These are phyloP conservation scores for Pseudozyma sp. DNA, from an alignment of 1,284 basidiomycete genomes.

Conservation along the genomic window DNA sequence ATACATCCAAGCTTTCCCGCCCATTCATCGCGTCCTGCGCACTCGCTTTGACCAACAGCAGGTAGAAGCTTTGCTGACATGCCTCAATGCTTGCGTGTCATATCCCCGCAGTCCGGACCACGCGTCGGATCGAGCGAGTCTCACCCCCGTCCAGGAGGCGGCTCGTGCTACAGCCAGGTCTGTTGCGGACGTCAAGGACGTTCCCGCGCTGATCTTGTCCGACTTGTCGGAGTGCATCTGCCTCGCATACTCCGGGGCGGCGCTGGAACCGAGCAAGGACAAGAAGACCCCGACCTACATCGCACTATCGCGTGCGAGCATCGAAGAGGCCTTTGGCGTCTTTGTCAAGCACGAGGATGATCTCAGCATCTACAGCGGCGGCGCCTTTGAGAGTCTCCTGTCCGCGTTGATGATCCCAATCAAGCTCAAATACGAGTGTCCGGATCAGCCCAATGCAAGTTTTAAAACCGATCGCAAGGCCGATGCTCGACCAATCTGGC, in stretches of 20 bases:
- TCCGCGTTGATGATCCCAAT: conserved; percentile 77
- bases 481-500: conserved; percentile 47
- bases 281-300: conserved; percentile 82
- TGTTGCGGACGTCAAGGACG: conserved; percentile 73
- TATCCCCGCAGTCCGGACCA: conserved; percentile 87
- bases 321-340: conserved; percentile 82
- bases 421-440: conserved; percentile 94
- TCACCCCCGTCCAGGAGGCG: conserved; percentile 82
- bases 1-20: conserved; percentile 77
- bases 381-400: conserved; percentile 84
- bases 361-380: conserved; percentile 79
- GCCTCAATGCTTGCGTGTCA: conserved; percentile 83
- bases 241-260: conserved; percentile 75
- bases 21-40: conserved; percentile 60
- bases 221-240: conserved; percentile 87
- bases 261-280: neutral
- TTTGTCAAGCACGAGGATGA: conserved; percentile 70
- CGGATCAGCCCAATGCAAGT: conserved; percentile 68
- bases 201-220: conserved; percentile 79
- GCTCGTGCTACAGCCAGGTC: conserved; percentile 79
- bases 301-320: conserved; percentile 84
- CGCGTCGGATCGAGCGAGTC: conserved; percentile 82
- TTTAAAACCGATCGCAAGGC: conserved; percentile 70
- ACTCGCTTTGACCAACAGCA: conserved; percentile 72
- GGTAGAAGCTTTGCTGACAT: conserved; percentile 77